Base-by-base conservation (phyloP, 139 green algal species). In the Picochlorum sp. region DNA sequence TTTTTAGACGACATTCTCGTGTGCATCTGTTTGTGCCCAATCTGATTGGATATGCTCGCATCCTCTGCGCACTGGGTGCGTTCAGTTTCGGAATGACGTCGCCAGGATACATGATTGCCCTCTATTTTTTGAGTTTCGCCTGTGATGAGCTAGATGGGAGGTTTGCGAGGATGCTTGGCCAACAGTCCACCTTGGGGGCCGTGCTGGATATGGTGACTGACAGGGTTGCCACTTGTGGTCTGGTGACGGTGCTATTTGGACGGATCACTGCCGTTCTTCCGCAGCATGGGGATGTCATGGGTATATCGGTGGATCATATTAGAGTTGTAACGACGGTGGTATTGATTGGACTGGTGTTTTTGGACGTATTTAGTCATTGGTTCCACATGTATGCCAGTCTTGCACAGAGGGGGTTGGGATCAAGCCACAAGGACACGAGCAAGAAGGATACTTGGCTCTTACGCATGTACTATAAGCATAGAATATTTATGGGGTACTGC, bases 121-220 rank as follows among this genome's bases (percentile, higher is more conserved):
- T 73, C 3, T 95, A 95, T 64, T 84, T 84, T 23, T 6, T 37
- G 26, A 85, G 69, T 14, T 98, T 98, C 66, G 85, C 93, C 7
- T 92, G 82, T 37, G 92, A 98, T 65, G 94, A 97, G 58, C 74
- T 96, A 38, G 92, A 98, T 64, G 92, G 92, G 0, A 74, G 90
- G 7, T 89, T 89, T 61, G 92, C 92, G 0, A 72, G 91, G 30
- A 74, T 79, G 63, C 79, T 95, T 7, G 73, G 85, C 57, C 91
- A 97, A 60, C 87, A 75, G 1, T 92, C 84, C 16, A 95, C 80
- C 4, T 73, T 98, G 7, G 92, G 92, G 1, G 82, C 82, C 0
- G 89, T 98, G 18, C 73, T 98, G 2, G 92, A 98, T 69, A 98
- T 98, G 92, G 92, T 98, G 3, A 98, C 91, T 2, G 91, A 97